These are phyloP conservation scores for Trametes cingulata DNA, from an alignment of 768 basidiomycete species.

Conservation along the genomic window DNA sequence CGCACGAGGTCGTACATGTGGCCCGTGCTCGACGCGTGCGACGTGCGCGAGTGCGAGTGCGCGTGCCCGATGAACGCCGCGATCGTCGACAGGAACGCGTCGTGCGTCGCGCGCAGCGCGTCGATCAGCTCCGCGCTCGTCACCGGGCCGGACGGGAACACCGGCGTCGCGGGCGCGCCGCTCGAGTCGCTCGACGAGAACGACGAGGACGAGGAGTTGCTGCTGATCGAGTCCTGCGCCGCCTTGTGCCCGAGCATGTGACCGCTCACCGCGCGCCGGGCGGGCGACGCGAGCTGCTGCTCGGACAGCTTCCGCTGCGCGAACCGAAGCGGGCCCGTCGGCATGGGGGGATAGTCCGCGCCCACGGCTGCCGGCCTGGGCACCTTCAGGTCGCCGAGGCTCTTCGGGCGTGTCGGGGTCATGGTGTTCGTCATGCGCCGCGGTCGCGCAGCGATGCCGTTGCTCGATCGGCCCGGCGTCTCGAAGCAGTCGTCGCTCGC, in stretches of 20 bases:
- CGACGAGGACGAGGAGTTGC: conserved; percentile 68
- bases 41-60: conserved; percentile 86
- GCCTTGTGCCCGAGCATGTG: conserved; percentile 20
- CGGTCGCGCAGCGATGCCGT: conserved; percentile 20
- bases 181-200: conserved; percentile 63
- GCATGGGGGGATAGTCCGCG: conserved; percentile 39
- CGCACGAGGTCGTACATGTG: conserved; percentile 94
- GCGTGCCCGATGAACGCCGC: conserved; percentile 98
- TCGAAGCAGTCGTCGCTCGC: conserved; percentile 11
- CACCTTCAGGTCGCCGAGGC: conserved; percentile 51
- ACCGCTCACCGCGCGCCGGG: conserved; percentile 3
- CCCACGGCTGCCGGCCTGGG: conserved; percentile 34
- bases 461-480: conserved; percentile 17
- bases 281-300: conserved; percentile 15
- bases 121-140: conserved; percentile 70
- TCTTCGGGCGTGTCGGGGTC: conserved; percentile 47
- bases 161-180: conserved; percentile 45
- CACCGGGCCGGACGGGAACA: conserved; percentile 73
- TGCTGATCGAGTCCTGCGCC: conserved; percentile 57
- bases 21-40: conserved; percentile 91
- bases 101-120: conserved; percentile 81
- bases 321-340: conserved; percentile 25
- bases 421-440: conserved; percentile 8
- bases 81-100: conserved; percentile 88
- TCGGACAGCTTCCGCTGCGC: conserved; percentile 15